Percentiles rank a stretch among this genome's conserved stretches.
Conservation (phyloP, 352 stramenopile species). For the Phytopythium kandeliae region DNA sequence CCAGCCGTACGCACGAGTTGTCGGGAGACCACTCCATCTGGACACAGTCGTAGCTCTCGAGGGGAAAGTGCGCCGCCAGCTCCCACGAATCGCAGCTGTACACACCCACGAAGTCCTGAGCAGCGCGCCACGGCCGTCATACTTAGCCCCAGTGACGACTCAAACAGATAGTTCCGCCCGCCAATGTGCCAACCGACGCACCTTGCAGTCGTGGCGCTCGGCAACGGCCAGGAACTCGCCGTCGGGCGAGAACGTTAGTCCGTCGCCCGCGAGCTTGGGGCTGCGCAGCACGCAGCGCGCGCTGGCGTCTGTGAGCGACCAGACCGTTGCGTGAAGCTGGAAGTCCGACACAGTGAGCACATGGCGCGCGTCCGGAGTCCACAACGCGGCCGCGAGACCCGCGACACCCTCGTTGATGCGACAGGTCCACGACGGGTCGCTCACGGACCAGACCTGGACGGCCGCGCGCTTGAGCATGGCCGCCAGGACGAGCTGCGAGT, state of each 20-base stretch:
- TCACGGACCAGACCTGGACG: slow-evolving; percentile 70
- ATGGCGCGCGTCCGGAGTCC: slow-evolving; percentile 58
- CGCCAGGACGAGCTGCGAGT: slow-evolving; percentile 61
- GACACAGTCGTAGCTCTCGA: slow-evolving; percentile 79
- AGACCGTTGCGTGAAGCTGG: slow-evolving; percentile 76
- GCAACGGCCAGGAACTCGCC: slow-evolving; percentile 53
- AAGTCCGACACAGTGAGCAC: slow-evolving; percentile 82
- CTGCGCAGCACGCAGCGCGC: slow-evolving; percentile 55
- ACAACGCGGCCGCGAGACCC: slow-evolving; percentile 45
- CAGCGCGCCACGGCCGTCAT: not conserved
- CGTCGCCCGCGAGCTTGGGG: slow-evolving; percentile 64
- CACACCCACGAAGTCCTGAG: slow-evolving; percentile 66
- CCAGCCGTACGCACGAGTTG: slow-evolving; percentile 34
- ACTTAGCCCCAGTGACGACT: not conserved
- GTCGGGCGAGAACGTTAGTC: slow-evolving; percentile 59
- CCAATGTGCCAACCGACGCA: not conserved
- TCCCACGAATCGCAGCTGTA: slow-evolving; percentile 78
- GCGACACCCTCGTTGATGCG: slow-evolving; percentile 75
- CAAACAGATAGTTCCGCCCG: no score
- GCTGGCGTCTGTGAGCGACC: slow-evolving; percentile 56
- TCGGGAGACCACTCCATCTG: slow-evolving; percentile 68
- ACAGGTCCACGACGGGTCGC: slow-evolving; percentile 57
- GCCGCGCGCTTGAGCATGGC: slow-evolving; percentile 57
- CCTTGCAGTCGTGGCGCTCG: slow-evolving; percentile 77
- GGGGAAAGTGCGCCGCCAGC: slow-evolving; percentile 53